Base-by-base conservation (phyloP, 805 yeast genomes). In the Myxozyma neotropica region DNA sequence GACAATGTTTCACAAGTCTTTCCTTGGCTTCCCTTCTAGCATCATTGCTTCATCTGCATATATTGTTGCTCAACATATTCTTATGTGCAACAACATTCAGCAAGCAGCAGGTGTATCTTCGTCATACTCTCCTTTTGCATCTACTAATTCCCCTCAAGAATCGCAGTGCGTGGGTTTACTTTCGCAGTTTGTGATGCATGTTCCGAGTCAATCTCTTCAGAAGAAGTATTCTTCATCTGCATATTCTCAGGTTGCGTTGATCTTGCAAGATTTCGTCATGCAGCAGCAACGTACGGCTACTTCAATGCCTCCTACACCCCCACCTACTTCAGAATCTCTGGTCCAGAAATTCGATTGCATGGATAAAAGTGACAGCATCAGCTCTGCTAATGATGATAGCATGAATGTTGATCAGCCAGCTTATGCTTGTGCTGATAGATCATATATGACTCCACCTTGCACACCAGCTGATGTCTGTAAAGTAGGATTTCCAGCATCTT, bases 41-140 rank as follows among this genome's bases (percentile, higher is more conserved):
- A 67, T 65, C 15, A 57, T 77, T 15, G 77, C 78, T 10, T 60
- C 71, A 4, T 67, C 74, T 1, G 76, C 79, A 12, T 71, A 70
- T 35, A 67, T 69, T 29, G 69, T 76, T 19, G 69, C 77, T n/a
- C 66, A 67, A 43, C 70, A 67, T 35, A 55, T 67, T 43, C 56
- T 67, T 15, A 26, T 43, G 27, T 52, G 50, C 57, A 23, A 49
- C 19, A 36, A 36, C 31, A 50, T 55, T 23, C 38, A 31, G 6
- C 15, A 27, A 26, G 39, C 43, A 13, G 38, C 17, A 31, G 46
- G 36, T 17, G 31, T 29, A 13, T 26, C 48, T n/a, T n/a, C n/a
- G n/a, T n/a, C n/a, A n/a, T n/a, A n/a, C n/a, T n/a, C n/a, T n/a
- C n/a, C n/a, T 17, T 23, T 40, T 2, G 13, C 44, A 21, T 50